Conservation (phyloP, 2,329 filamentous ascomycete genomes). For the Podosphaera aphanis region DNA sequence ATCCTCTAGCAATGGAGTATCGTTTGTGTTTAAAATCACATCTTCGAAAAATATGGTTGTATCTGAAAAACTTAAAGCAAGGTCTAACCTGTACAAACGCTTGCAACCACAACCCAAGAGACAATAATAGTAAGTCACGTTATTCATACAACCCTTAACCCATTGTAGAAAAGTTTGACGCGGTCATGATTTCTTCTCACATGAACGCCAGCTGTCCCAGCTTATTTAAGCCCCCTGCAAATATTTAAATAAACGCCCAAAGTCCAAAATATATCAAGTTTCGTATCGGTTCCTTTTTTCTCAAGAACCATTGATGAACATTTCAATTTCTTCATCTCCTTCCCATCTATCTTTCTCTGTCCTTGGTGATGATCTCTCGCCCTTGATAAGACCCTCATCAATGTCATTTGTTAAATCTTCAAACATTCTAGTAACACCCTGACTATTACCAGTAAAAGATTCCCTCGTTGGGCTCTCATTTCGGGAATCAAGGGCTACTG, state of each 20-base stretch:
- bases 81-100: no score
- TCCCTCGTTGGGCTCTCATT: conserved; percentile 12
- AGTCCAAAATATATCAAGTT: background rate
- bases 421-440: conserved; percentile 13
- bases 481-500: conserved; percentile 7
- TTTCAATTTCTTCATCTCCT: conserved; percentile 9
- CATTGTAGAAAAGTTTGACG: background rate
- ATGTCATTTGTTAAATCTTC: conserved; percentile 15
- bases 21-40: no score
- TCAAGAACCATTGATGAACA: conserved; percentile 12
- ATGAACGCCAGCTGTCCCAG: background rate
- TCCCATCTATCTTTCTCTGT: conserved; percentile 6
- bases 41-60: no score
- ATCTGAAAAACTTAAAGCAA: no score
- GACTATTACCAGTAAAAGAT: conserved; percentile 8
- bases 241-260: background rate
- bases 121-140: background rate
- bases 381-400: conserved; percentile 8
- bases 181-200: background rate
- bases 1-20: no score
- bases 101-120: background rate
- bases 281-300: background rate
- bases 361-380: conserved; percentile 3
- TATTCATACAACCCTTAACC: background rate
- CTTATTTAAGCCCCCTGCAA: background rate